Evolutionary conservation across 208 protist species (phyloP), one percentile per base, ranked within the genome.

Genomic region (Naegleria fowleri): DNA sequence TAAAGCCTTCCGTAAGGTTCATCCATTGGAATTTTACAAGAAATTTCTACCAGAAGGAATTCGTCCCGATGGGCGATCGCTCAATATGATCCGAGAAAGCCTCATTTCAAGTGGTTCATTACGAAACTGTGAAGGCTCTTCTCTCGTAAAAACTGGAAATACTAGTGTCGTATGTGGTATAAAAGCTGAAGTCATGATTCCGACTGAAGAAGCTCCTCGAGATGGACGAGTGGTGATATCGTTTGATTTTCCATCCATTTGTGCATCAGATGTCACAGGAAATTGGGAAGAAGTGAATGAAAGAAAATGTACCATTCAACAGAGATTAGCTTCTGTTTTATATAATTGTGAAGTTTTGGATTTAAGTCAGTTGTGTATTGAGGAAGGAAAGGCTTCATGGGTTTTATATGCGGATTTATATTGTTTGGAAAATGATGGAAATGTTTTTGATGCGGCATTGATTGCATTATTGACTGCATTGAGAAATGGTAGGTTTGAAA

Each of bases 391-490:
- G 16, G 43, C 43, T 36, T 43, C 59, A 22, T 89, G 86, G 86
- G 86, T 89, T 38, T 40, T 89, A 41, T 67, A 89, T 67, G 86
- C 41, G 11, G 86, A 89, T 89, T 15, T 89, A 39, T 89, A 89
- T 67, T 39, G 22, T 22, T 67, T 89, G n/a, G 86, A 89, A 40
- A 39, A 89, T 89, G 86, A 89, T 40, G 86, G 86, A 39, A 67
- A 58, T 67, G 39, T 52, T 16, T 43, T 89, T 38, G 86, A 89
- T 89, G 19, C 43, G 36, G 22, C 33, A 38, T 40, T 89, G 25
- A 41, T 89, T 25, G 19, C 86, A 19, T 16, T 67, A 67, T 38
- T 89, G 40, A 41, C 48, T 29, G 86, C 86, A 5, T 40, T 89
- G n/a, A 38, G 15, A 67, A 67, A 89, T 67, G 22, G 6, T 38